These are phyloP conservation scores for Alternaria incomplexa DNA, from an alignment of 2,329 filamentous ascomycete species.

Conservation along the genomic window DNA sequence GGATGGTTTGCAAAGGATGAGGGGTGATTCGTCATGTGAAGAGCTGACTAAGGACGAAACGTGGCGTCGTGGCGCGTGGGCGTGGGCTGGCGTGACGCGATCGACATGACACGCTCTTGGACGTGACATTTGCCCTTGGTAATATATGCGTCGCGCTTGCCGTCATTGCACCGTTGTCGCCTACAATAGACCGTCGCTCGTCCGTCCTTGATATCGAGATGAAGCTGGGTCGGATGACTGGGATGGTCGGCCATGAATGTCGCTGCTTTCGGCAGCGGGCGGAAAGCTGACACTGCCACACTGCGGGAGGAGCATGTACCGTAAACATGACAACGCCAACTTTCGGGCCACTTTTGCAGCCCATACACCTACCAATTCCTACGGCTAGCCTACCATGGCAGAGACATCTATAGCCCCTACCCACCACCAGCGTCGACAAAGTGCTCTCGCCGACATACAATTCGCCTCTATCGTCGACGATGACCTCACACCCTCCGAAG, in stretches of 20 bases:
- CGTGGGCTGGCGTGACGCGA: conserved; percentile 1
- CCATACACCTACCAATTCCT: not conserved
- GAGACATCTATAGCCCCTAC: conserved; percentile 14
- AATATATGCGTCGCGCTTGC: conserved; percentile 13
- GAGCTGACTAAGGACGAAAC: not conserved
- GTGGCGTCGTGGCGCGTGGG: conserved; percentile 7
- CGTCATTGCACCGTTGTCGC: conserved; percentile 12
- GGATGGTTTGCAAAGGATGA: not conserved
- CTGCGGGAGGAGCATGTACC: conserved; percentile 21
- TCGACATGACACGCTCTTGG: conserved; percentile 5
- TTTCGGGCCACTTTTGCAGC: conserved; percentile 9
- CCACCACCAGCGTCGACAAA: conserved; percentile 27
- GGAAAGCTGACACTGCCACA: conserved; percentile 38
- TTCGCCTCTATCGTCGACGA: conserved; percentile 50
- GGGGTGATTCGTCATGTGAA: not conserved
- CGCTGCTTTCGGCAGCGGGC: conserved; percentile 26
- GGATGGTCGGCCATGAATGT: conserved; percentile 11
- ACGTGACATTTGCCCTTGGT: conserved; percentile 1
- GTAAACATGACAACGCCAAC: conserved; percentile 20
- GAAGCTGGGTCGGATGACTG: conserved; percentile 10
- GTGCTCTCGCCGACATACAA: conserved; percentile 51
- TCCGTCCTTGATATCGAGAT: not conserved
- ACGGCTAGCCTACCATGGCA: conserved; percentile 25
- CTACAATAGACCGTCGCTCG: conserved; percentile 6
- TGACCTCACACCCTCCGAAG: conserved; percentile 54